Percentiles rank a stretch among this genome's conserved stretches.
Evolutionary conservation across 306 rosid genomes (phyloP).

Genomic region (Cucurbita moschata): DNA sequence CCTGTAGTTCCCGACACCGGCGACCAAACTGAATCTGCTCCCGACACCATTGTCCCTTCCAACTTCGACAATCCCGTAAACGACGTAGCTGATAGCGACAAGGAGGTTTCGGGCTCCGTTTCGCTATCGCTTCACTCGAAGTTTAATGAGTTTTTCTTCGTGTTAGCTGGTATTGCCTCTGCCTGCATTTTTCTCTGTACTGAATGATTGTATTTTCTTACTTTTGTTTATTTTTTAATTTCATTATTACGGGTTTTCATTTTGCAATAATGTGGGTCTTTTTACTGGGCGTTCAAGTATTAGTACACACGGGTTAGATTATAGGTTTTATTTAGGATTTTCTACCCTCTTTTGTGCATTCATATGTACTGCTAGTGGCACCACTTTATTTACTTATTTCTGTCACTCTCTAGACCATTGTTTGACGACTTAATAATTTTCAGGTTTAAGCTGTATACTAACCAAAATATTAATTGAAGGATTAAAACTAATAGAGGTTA

Average conservation of each 20-base stretch:
- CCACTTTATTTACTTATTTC: too few relatives aligned
- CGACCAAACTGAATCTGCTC: constrained; percentile 37
- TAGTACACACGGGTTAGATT: neutral
- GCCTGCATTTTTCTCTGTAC: neutral
- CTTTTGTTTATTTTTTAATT: neutral
- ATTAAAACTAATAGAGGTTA: too few relatives aligned
- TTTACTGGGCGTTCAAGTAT: neutral
- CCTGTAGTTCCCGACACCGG: constrained; percentile 44
- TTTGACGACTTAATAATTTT: too few relatives aligned
- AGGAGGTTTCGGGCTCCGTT: constrained; percentile 30
- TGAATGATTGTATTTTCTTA: neutral
- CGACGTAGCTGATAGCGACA: constrained; percentile 11
- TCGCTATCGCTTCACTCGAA: constrained; percentile 11
- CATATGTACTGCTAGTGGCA: too few relatives aligned
- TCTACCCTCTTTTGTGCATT: neutral
- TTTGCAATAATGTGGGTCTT: neutral
- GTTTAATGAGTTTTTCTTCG: neutral
- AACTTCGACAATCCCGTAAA: constrained; percentile 50
- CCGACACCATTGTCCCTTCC: constrained; percentile 74
- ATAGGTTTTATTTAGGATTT: neutral
- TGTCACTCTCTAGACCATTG: too few relatives aligned
- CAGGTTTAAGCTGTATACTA: too few relatives aligned
- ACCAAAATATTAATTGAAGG: too few relatives aligned
- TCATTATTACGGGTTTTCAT: neutral
- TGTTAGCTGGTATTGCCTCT: neutral